Evolutionary conservation across 2,329 filamentous ascomycete genomes (phyloP), one percentile per base, ranked within the genome.

Genomic region (Geoglossum cookeanum): DNA sequence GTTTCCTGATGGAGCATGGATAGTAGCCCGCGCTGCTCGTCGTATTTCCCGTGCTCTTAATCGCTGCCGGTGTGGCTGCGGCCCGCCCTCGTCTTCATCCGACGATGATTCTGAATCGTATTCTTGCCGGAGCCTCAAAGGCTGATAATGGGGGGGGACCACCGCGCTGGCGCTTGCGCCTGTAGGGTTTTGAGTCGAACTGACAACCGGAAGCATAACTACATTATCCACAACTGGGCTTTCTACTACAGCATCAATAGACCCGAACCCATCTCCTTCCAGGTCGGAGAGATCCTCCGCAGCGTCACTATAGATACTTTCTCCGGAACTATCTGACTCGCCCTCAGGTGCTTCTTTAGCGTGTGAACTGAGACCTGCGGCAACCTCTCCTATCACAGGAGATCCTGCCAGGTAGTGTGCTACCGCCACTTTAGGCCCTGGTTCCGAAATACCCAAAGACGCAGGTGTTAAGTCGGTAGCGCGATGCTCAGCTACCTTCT

Each of bases 221-320:
- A 65, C 60, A 27, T 64, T 62, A 37, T 66, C 61, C 55, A 65
- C 60, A 1, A 73, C 63, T 3, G 84, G 80, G 52, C 75, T 80
- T 22, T 82, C 78, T 1, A 87, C 75, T 7, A 89, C 78, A 9
- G 85, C 85, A 67, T 89, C 77, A 6, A 90, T 73, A 3, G 84
- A 89, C 64, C 80, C 74, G 63, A 87, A 90, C 0, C 83, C 85
- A 52, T 78, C 78, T 1, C 76, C 77, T 44, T 84, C 81, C 3
- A 75, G 64, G 13, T 87, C 81, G 0, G 78, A 79, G 0, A 84
- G 71, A 59, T 88, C 83, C 68, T 90, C 86, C 57, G 83, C 83
- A 0, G 85, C 85, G 68, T 90, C 86, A 61, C 83, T 87, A 65
- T 87, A 90, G 29, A 86, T 75, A 60, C 78, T 83, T 55, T 71